Conservation (phyloP, 2,329 filamentous ascomycete genomes). For the Neonectria coccinea region DNA sequence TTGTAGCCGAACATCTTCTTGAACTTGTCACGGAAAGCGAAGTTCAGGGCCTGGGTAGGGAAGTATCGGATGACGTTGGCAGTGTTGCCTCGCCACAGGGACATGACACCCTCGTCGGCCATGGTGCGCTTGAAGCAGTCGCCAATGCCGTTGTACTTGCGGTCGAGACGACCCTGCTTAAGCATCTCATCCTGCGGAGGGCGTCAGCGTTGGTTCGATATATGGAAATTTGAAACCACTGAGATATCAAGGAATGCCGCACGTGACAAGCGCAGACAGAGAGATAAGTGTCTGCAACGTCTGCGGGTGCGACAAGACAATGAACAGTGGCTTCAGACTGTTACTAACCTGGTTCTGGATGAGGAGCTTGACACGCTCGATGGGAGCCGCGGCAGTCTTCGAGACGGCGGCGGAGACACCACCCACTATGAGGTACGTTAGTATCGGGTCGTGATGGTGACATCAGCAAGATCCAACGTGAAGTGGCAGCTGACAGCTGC, state of each 20-base stretch:
- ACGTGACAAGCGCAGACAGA: slow-evolving; percentile 17
- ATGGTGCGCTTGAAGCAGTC: slow-evolving; percentile 97
- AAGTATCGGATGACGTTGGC: slow-evolving; percentile 99
- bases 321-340: neutral
- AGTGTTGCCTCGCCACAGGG: slow-evolving; percentile 99
- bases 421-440: slow-evolving; percentile 77
- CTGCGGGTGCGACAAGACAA: neutral
- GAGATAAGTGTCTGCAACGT: neutral
- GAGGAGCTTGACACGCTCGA: slow-evolving; percentile 99
- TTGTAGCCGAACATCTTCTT: slow-evolving; percentile 99
- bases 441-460: slow-evolving; percentile 35
- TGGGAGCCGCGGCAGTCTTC: slow-evolving; percentile 99
- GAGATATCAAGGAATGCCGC: neutral
- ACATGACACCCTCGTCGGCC: slow-evolving; percentile 90
- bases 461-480: slow-evolving; percentile 17
- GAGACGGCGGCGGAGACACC: slow-evolving; percentile 99
- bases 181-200: slow-evolving; percentile 95
- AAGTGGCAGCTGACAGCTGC: slow-evolving; percentile 18
- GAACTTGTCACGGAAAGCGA: slow-evolving; percentile 99
- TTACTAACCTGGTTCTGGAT: slow-evolving; percentile 98
- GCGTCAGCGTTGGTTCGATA: slow-evolving; percentile 48
- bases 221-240: neutral
- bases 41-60: slow-evolving; percentile 99
- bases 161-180: slow-evolving; percentile 97
- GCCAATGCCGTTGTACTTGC: slow-evolving; percentile 91